Percentiles rank a stretch among this genome's conserved stretches.
These are phyloP conservation scores for Boletus rubescentipes DNA, from an alignment of 768 basidiomycete genomes.

Conservation along the genomic window DNA sequence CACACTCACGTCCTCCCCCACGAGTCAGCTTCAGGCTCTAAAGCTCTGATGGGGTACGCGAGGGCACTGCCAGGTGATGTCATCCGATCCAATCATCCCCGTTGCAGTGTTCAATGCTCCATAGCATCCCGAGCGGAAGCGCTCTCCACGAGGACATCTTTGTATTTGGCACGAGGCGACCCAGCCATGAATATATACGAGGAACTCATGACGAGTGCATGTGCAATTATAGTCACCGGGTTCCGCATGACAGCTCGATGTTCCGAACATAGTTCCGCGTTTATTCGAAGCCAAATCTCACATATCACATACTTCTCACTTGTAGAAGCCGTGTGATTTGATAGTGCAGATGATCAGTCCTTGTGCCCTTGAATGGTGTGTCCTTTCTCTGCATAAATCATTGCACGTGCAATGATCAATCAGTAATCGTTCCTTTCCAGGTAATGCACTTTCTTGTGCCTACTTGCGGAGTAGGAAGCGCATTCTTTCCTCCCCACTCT, in stretches of 20 bases:
- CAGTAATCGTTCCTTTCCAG: background rate
- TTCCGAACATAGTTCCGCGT: background rate
- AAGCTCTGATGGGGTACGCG: background rate
- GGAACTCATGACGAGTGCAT: background rate
- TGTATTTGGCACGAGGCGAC: background rate
- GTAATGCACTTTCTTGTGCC: background rate
- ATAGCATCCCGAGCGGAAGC: background rate
- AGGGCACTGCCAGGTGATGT: background rate
- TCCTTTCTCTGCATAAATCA: background rate
- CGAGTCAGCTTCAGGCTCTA: background rate
- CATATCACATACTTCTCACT: background rate
- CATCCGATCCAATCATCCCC: background rate
- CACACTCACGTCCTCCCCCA: no score
- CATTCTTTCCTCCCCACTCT: background rate
- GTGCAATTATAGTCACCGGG: background rate
- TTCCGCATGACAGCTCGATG: background rate
- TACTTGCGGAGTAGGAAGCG: background rate
- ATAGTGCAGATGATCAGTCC: slow-evolving; percentile 2
- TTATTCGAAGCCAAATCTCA: slow-evolving; percentile 6
- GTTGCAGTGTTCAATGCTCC: no score
- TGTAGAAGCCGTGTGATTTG: background rate
- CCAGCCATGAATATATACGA: background rate
- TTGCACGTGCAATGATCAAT: background rate
- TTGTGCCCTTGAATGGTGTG: background rate
- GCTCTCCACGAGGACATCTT: background rate